Percentiles rank a stretch among this genome's conserved stretches.
phyloP scores from a whole-genome alignment of 495 filamentous ascomycete species.

The Trichoderma asperelloides region DNA sequence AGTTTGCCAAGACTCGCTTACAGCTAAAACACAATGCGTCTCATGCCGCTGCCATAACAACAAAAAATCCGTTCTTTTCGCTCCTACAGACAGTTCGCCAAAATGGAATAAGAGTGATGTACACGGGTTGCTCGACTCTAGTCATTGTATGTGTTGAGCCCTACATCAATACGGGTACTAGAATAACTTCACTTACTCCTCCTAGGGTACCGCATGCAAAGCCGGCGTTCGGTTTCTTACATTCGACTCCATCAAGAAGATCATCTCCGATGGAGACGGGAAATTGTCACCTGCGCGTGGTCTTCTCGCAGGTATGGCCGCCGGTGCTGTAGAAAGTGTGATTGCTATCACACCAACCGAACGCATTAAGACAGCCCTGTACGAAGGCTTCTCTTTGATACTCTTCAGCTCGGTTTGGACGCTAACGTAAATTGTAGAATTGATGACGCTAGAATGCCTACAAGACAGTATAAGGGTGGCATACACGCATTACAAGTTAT shows the following conservation, averaged over 20 bases:
- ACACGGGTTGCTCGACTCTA: background rate
- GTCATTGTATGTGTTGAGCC: background rate
- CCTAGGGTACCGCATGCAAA: background rate
- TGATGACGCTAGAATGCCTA: background rate
- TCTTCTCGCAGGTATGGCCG: background rate
- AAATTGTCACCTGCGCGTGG: background rate
- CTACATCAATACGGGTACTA: background rate
- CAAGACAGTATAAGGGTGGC: background rate
- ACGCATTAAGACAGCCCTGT: background rate
- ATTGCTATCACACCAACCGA: background rate
- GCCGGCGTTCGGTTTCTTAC: background rate
- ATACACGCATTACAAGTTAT: background rate
- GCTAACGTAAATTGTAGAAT: background rate
- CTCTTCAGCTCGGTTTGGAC: background rate
- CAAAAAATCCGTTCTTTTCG: background rate
- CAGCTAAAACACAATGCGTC: background rate
- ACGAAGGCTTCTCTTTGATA: background rate
- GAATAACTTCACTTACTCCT: background rate
- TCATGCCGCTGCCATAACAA: background rate
- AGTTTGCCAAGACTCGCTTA: background rate
- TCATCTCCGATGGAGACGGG: background rate
- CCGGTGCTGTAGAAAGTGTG: background rate
- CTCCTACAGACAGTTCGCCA: background rate
- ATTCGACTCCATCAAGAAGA: background rate
- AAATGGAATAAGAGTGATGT: background rate